Evolutionary conservation across 2,329 filamentous ascomycete genomes (phyloP), one percentile per base, ranked within the genome.

Genomic region (Fusarium liriodendri): DNA sequence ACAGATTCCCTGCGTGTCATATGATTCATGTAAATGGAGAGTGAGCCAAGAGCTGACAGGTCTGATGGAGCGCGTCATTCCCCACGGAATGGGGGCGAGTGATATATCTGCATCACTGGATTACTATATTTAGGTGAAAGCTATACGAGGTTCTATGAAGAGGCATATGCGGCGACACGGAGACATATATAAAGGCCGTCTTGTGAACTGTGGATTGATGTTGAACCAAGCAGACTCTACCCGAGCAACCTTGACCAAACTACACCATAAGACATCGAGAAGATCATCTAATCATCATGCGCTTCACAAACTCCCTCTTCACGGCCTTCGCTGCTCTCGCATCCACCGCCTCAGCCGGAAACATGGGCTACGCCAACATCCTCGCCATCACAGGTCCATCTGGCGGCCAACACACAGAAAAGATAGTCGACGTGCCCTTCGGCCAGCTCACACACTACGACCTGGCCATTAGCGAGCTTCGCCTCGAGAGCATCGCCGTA

Each of bases 401-500:
- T 18, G 35, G 55, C 35, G 55, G 55, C 2, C 35, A 37, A 6
- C 55, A 58, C 16, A 38, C 33, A 6, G 33, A 58, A 58, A 29
- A 20, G 35, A 27, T 4, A 3, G 35, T 58, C 16, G 13, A 10
- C 6, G 22, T 58, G 1, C 55, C 55, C 10, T 38, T 58, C 35
- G 55, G 55, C 6, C 33, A 58, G 22, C 55, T 58, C 55, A 58
- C 35, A 7, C 55, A 58, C 55, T 38, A 27, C 35, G 35, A 58
- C 22, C 1, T 58, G 16, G 22, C 16, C 14, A 40, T 58, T 35
- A 58, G 33, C 6, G 35, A 38, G 22, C 35, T 58, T 6, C 33
- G 35, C 2, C 55, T 58, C 11, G 35, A 68, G 37, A 52, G 66
- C 64, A 33, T 75, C 47, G 47, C 61, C 13, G 55, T 75, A 8